Base-by-base conservation (phyloP, 2,329 filamentous ascomycete genomes). In the Pestalotiopsis sp. region DNA sequence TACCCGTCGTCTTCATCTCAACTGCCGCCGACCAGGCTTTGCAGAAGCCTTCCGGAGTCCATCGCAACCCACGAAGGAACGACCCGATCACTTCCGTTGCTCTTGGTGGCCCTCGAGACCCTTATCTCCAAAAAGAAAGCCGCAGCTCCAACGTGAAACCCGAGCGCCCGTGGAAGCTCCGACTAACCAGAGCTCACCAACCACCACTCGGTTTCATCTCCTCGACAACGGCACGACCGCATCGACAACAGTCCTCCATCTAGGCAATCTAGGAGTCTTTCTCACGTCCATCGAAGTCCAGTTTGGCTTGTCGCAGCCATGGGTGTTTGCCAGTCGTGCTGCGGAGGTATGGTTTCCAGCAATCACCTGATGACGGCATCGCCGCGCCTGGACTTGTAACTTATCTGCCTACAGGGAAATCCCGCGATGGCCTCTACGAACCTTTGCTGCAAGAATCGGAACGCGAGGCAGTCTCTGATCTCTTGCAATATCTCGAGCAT, bases 401-500 rank as follows among this genome's bases (percentile, higher is more conserved):
- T 66, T 12, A 66, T 60, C 55, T 25, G 31, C 27, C 49, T 25
- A 55, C 70, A 92, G 92, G 91, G 78, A 92, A 91, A 83, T 89
- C 92, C 81, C 91, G 91, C 81, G 93, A 95, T 87, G 91, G 90
- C 73, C 87, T 94, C 72, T 95, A 95, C 80, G 93, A 96, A 80
- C 92, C 92, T 65, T 93, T 96, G 68, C 88, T 99, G 71, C 95
- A 95, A 76, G 96, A 99, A 79, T 97, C 93, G 83, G 96, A 99
- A 84, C 90, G 96, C 77, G 96, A 98, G 84, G 96, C 96, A 67
- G 96, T 99, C 67, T 95, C 96, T 73, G 96, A 99, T 80, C 86
- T 99, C 69, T 86, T 99, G 20, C 93, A 95, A 79, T 98, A 97
- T 81, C 91, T 99, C 73, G 96, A 99, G 83, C 98, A 98, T 79